phyloP scores from a whole-genome alignment of 83 land plant species.

The Isoetes engelmannii region DNA sequence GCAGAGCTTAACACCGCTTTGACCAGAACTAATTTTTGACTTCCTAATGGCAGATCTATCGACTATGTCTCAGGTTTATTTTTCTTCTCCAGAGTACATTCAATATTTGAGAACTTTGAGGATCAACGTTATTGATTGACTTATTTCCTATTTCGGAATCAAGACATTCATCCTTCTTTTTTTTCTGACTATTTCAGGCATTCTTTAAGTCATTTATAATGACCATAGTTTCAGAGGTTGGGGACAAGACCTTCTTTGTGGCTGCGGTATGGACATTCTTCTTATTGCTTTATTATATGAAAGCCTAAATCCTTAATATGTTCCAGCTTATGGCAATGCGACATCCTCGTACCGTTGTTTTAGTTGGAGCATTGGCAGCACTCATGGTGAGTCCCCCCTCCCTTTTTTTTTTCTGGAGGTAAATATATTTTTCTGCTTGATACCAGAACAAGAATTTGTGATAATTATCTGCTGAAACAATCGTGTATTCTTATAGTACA shows the following conservation, averaged over 20 bases:
- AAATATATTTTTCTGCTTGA: no score
- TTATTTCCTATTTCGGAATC: no score
- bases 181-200: slow-evolving; percentile 35
- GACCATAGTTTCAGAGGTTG: slow-evolving; percentile 87
- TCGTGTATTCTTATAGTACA: background rate
- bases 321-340: slow-evolving; percentile 9
- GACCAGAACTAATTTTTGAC: no score
- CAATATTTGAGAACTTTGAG: no score
- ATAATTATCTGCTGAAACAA: background rate
- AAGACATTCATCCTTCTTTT: no score
- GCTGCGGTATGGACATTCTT: slow-evolving; percentile 50
- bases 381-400: slow-evolving; percentile 6
- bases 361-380: slow-evolving; percentile 5
- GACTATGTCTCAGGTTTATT: no score
- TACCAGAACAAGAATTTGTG: no score
- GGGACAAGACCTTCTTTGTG: slow-evolving; percentile 89
- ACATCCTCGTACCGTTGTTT: slow-evolving; percentile 7
- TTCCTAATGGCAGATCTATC: no score
- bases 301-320: background rate
- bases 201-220: slow-evolving; percentile 74
- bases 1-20: no score
- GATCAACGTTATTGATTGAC: no score
- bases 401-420: no score
- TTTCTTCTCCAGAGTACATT: no score
- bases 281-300: background rate